Evolutionary conservation across 768 basidiomycete genomes (phyloP), one percentile per base, ranked within the genome.

Genomic region (Mycena crocata): DNA sequence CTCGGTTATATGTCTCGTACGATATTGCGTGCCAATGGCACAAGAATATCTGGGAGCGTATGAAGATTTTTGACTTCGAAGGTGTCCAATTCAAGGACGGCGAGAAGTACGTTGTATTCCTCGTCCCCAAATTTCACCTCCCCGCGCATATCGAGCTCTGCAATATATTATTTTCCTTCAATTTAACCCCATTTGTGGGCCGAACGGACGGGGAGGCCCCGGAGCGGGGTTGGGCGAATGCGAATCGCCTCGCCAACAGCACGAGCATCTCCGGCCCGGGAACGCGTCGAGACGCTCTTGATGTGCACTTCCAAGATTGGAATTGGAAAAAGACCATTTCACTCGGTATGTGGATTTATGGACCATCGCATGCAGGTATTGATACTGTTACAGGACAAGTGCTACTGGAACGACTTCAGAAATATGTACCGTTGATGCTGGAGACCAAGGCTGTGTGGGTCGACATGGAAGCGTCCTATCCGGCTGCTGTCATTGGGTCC

Each of bases 261-360:
- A 83, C 80, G 0, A 69, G 68, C 13, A 78, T 83, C 30, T 82
- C 82, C 80, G 79, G 78, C 1, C 73, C 71, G 13, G 73, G 57
- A 1, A 9, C 57, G 2, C 56, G 64, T 2, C 37, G 64, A 1
- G 64, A 65, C 8, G 21, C 39, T 0, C 35, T 64, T 5, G 46
- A 64, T 39, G 31, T 21, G 14, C 55, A 57, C 17, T 64, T 64
- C 48, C 46, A 64, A 9, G 56, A 64, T 34, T 42, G 26, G 48
- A 64, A 64, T n/a, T 56, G 44, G 44, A 63, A 64, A 24, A 64
- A 64, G 32, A 64, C 23, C 1, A n/a, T 57, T 0, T 10, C 10
- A 3, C 31, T 57, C 7, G 63, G 63, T 48, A 15, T 24, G 63
- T 32, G n/a, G n/a, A n/a, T n/a, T n/a, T 31, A 21, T 23, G 26